Conservation (phyloP, 2,329 filamentous ascomycete genomes). For the Helicocarpus griseus region DNA sequence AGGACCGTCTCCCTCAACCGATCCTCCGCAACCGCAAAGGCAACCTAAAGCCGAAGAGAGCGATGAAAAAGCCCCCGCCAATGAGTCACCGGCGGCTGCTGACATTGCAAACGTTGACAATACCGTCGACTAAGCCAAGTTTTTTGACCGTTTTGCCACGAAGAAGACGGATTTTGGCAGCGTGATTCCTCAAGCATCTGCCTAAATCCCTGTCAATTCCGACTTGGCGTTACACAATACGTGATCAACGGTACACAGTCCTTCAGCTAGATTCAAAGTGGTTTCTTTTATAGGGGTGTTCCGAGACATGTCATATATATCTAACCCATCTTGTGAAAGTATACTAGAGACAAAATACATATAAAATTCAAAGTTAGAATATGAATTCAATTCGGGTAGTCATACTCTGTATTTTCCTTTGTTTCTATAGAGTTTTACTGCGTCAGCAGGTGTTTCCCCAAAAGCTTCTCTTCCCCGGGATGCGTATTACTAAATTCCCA, state of each 20-base stretch:
- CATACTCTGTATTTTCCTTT: too few relatives aligned
- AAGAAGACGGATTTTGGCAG: not conserved
- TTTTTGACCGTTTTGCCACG: not conserved
- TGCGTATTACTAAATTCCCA: too few relatives aligned
- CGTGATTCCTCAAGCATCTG: too few relatives aligned
- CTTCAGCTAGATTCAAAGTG: not conserved
- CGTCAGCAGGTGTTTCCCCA: too few relatives aligned
- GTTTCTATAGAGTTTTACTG: too few relatives aligned
- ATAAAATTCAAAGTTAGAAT: not conserved
- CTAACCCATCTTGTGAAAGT: not conserved
- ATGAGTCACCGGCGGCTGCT: not conserved
- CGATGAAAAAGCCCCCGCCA: not conserved
- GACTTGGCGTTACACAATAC: not conserved
- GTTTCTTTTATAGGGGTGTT: not conserved
- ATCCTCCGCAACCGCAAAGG: not conserved
- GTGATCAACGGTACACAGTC: not conserved
- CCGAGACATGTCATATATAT: not conserved
- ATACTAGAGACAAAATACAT: not conserved
- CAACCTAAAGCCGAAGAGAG: not conserved
- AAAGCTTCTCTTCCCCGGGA: too few relatives aligned
- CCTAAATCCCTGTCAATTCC: not conserved
- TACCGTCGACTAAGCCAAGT: constrained; percentile 1
- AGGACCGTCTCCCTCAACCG: not conserved
- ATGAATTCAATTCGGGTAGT: not conserved
- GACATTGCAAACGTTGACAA: not conserved